Evolutionary conservation across 1,284 basidiomycete genomes (phyloP).

Genomic region (Kalmanozyma brasiliensis): DNA sequence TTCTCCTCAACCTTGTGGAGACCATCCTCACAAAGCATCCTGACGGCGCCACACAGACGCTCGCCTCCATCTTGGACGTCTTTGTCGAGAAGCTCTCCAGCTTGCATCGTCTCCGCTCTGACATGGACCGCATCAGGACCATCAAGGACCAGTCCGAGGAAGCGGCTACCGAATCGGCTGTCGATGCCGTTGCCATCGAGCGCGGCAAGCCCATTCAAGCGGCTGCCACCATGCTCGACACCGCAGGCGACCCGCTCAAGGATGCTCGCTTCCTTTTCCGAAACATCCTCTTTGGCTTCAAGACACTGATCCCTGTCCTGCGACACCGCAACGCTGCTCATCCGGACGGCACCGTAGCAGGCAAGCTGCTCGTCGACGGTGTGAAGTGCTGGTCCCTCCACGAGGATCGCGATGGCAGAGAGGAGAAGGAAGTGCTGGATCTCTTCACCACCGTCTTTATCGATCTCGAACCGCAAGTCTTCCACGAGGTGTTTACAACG

Average conservation of each 20-base stretch:
- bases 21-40: constrained; percentile 73
- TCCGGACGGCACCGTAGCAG: constrained; percentile 87
- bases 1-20: constrained; percentile 90
- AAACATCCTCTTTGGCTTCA: constrained; percentile 88
- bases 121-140: constrained; percentile 43
- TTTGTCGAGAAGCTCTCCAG: constrained; percentile 88
- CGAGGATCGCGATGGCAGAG: constrained; percentile 76
- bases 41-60: constrained; percentile 75
- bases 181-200: constrained; percentile 67
- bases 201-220: constrained; percentile 69
- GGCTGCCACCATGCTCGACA: constrained; percentile 68
- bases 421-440: constrained; percentile 88
- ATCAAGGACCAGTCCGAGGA: constrained; percentile 36
- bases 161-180: background rate
- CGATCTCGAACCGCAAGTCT: constrained; percentile 69
- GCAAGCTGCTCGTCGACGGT: constrained; percentile 85
- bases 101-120: constrained; percentile 71
- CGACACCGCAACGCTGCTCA: constrained; percentile 81
- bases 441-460: constrained; percentile 74
- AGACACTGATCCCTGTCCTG: constrained; percentile 81
- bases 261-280: constrained; percentile 83
- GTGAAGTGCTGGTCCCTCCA: constrained; percentile 87
- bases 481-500: constrained; percentile 64
- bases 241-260: constrained; percentile 68
- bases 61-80: constrained; percentile 82